Conservation (phyloP, 768 basidiomycete species). For the Leucosporidium scottii region DNA sequence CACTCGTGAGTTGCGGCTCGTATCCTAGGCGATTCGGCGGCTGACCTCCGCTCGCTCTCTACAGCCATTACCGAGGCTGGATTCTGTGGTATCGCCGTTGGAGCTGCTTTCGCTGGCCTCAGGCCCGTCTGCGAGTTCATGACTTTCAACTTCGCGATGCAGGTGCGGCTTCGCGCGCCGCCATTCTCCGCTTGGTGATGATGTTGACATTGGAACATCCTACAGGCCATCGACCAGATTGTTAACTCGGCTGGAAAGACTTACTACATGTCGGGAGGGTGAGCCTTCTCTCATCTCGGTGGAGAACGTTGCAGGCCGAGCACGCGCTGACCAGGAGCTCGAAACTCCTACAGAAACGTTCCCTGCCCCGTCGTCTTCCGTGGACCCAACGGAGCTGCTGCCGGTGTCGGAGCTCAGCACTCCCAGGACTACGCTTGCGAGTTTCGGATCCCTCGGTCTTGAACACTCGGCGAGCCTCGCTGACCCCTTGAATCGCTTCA, state of each 20-base stretch:
- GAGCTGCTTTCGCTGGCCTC: conserved; percentile 87
- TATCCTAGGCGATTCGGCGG: not conserved
- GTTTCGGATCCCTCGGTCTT: conserved; percentile 47
- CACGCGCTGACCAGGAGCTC: not conserved
- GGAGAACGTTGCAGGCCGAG: no score
- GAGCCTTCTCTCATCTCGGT: conserved; percentile 49
- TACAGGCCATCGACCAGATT: conserved; percentile 90
- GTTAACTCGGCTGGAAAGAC: conserved; percentile 99
- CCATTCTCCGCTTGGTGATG: not conserved
- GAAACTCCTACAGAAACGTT: conserved; percentile 17
- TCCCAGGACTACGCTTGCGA: conserved; percentile 95
- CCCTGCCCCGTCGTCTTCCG: conserved; percentile 99
- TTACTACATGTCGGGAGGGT: conserved; percentile 99
- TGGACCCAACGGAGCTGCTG: conserved; percentile 95
- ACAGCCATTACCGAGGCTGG: conserved; percentile 77
- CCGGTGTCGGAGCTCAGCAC: conserved; percentile 95
- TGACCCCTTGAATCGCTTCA: not conserved
- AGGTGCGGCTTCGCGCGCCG: conserved; percentile 42
- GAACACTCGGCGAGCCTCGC: not conserved
- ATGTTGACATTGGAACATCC: not conserved
- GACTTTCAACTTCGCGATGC: conserved; percentile 99
- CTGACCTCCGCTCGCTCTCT: not conserved
- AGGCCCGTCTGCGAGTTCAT: conserved; percentile 99
- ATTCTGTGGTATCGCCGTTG: conserved; percentile 92
- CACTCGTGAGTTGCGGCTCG: conserved; percentile 48